A percentile compares a stretch with the other conserved stretches of the same genome.
Conservation (phyloP, 495 filamentous ascomycete genomes). For the Parmelia sp. region DNA sequence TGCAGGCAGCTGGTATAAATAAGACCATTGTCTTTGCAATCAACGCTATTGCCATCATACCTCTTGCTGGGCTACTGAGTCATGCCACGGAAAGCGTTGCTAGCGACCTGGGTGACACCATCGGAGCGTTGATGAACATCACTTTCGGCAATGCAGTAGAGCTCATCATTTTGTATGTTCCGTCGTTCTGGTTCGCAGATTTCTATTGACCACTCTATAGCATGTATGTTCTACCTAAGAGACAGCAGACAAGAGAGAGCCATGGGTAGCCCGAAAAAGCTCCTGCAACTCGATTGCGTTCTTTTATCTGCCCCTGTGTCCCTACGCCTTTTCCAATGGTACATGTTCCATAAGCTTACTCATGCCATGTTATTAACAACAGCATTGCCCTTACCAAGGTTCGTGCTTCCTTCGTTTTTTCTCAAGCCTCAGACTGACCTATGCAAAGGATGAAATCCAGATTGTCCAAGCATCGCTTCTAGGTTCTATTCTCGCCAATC, state of each 20-base stretch:
- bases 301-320: conserved; percentile 28
- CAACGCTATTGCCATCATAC: conserved; percentile 79
- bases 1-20: conserved; percentile 34
- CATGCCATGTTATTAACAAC: conserved; percentile 26
- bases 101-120: conserved; percentile 66
- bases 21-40: conserved; percentile 61
- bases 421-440: conserved; percentile 35
- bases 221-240: conserved; percentile 38
- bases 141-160: conserved; percentile 89
- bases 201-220: conserved; percentile 28
- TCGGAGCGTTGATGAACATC: conserved; percentile 77
- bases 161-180: conserved; percentile 70
- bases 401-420: conserved; percentile 9
- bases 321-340: conserved; percentile 18
- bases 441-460: conserved; percentile 64
- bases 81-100: conserved; percentile 81
- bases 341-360: conserved; percentile 33
- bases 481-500: conserved; percentile 80
- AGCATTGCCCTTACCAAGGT: conserved; percentile 64
- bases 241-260: conserved; percentile 37
- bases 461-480: conserved; percentile 86
- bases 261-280: conserved; percentile 35
- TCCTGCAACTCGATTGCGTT: conserved; percentile 39
- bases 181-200: conserved; percentile 11
- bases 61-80: conserved; percentile 70